Percentiles rank a stretch among this genome's conserved stretches.
Evolutionary conservation across 2,329 filamentous ascomycete genomes (phyloP).

Genomic region (Sphaerulina populicola): DNA sequence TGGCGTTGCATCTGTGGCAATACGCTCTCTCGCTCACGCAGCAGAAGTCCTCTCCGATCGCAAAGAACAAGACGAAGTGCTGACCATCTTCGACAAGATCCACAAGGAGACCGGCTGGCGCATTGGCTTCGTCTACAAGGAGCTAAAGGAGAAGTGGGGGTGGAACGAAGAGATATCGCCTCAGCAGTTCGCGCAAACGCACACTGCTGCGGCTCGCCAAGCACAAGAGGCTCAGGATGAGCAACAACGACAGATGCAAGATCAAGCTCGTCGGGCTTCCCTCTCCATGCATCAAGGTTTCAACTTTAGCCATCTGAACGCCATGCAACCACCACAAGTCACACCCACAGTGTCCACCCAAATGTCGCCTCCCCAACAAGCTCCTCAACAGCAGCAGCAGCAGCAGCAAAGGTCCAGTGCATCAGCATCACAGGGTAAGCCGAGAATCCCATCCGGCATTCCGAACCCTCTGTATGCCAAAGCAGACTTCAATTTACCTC

Average conservation of each 20-base stretch:
- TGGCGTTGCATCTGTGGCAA: conserved; percentile 68
- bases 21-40: conserved; percentile 70
- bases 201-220: conserved; percentile 24
- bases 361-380: conserved; percentile 23
- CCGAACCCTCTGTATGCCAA: conserved; percentile 62
- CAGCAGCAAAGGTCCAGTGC: conserved; percentile 7
- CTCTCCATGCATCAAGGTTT: conserved; percentile 22
- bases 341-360: conserved; percentile 15
- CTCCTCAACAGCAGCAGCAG: conserved; percentile 25
- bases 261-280: conserved; percentile 25
- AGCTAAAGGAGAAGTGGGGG: conserved; percentile 69
- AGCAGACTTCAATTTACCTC: conserved; percentile 67
- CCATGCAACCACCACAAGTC: conserved; percentile 20
- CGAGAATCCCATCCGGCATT: conserved; percentile 43
- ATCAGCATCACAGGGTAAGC: conserved; percentile 16
- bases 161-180: conserved; percentile 49
- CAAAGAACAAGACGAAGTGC: conserved; percentile 70
- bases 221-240: conserved; percentile 22
- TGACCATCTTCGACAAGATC: conserved; percentile 68
- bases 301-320: conserved; percentile 16
- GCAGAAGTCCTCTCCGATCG: conserved; percentile 61
- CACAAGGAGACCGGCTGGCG: conserved; percentile 70
- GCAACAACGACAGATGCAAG: conserved; percentile 27
- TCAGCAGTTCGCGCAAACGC: conserved; percentile 34
- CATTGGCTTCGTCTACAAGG: conserved; percentile 60